Conservation (phyloP, 495 filamentous ascomycete species). For the Daldinia bambusicola region DNA sequence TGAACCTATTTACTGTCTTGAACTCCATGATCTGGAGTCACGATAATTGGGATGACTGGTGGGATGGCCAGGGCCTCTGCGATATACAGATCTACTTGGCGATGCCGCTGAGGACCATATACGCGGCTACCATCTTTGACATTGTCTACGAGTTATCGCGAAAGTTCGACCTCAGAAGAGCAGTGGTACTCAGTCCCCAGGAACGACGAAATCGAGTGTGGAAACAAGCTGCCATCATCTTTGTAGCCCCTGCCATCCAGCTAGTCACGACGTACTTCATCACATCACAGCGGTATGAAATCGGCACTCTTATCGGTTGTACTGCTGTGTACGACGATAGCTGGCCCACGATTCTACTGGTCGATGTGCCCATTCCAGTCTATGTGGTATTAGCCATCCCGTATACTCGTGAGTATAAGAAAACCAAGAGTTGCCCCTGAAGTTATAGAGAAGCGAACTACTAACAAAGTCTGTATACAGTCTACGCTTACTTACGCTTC, state of each 20-base stretch:
- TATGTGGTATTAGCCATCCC: conserved; percentile 70
- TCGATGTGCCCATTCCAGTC: conserved; percentile 72
- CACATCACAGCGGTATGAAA: conserved; percentile 74
- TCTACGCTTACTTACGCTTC: conserved; percentile 73
- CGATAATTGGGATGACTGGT: conserved; percentile 75
- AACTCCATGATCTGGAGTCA: conserved; percentile 86
- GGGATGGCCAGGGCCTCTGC: conserved; percentile 78
- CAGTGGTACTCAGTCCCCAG: conserved; percentile 60
- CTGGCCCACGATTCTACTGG: conserved; percentile 75
- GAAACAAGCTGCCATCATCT: conserved; percentile 75
- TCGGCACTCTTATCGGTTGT: conserved; percentile 81
- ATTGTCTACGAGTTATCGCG: conserved; percentile 82
- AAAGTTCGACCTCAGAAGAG: conserved; percentile 69
- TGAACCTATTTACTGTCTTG: conserved; percentile 75
- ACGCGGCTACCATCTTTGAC: conserved; percentile 71
- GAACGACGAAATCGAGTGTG: conserved; percentile 64
- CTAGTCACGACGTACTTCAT: conserved; percentile 75
- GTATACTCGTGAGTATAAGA: conserved; percentile 73
- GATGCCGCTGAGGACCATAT: conserved; percentile 64
- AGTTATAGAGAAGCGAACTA: background rate
- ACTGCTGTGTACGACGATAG: conserved; percentile 69
- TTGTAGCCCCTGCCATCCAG: conserved; percentile 71
- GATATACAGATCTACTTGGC: conserved; percentile 79
- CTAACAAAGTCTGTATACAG: conserved; percentile 52
- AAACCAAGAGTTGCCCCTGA: background rate